A percentile compares a stretch with the other conserved stretches of the same genome.
phyloP scores from a whole-genome alignment of 371 early-diverging fungal species.

The Apophysomyces ossiformis region DNA sequence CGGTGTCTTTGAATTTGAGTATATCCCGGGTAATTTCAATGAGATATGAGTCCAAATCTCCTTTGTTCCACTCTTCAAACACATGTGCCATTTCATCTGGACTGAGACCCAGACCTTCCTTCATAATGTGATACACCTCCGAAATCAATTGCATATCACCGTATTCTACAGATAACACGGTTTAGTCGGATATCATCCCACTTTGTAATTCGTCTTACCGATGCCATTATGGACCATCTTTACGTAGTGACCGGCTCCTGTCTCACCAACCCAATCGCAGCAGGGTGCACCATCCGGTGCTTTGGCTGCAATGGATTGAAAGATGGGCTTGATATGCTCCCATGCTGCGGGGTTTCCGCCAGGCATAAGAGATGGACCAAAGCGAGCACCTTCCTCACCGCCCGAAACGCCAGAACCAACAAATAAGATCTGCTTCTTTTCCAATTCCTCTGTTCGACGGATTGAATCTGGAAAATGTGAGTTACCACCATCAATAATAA shows the following conservation, averaged over 20 bases:
- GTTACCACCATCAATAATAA: slow-evolving; percentile 99
- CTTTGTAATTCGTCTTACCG: slow-evolving; percentile 25
- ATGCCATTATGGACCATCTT: slow-evolving; percentile 99
- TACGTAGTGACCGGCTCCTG: slow-evolving; percentile 99
- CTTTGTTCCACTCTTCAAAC: slow-evolving; percentile 95
- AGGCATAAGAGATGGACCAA: slow-evolving; percentile 99
- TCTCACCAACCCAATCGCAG: slow-evolving; percentile 99
- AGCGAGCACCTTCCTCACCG: slow-evolving; percentile 99
- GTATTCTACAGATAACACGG: slow-evolving; percentile 73
- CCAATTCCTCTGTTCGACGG: slow-evolving; percentile 87
- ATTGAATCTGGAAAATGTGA: slow-evolving; percentile 98
- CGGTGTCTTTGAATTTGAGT: slow-evolving; percentile 87
- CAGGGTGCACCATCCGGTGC: slow-evolving; percentile 91
- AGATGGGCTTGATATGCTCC: slow-evolving; percentile 91
- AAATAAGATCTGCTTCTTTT: slow-evolving; percentile 89
- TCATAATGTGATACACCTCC: slow-evolving; percentile 95
- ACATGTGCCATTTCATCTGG: slow-evolving; percentile 89
- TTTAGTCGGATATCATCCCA: neutral
- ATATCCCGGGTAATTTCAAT: slow-evolving; percentile 97
- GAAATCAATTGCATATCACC: slow-evolving; percentile 99
- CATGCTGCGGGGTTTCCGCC: slow-evolving; percentile 96
- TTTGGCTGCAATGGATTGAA: slow-evolving; percentile 95
- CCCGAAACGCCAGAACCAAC: slow-evolving; percentile 99
- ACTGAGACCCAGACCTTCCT: slow-evolving; percentile 78
- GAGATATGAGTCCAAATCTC: slow-evolving; percentile 95